Evolutionary conservation across 2,329 filamentous ascomycete genomes (phyloP).

Genomic region (Colletotrichum kahawae): DNA sequence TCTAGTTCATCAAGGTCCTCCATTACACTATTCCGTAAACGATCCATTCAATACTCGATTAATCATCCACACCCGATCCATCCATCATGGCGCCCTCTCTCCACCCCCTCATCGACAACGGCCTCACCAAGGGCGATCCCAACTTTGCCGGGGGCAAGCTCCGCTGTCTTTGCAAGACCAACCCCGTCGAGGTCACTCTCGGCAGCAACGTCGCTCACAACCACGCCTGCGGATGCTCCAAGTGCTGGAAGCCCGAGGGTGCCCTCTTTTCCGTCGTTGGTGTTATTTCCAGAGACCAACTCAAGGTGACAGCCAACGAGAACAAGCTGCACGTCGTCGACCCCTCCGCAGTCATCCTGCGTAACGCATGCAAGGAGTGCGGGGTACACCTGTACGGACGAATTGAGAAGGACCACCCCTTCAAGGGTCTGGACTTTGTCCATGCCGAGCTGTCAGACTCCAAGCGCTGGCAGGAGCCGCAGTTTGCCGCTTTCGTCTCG

Average conservation of each 20-base stretch:
- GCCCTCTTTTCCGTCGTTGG: slow-evolving; percentile 69
- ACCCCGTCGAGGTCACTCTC: slow-evolving; percentile 64
- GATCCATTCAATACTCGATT: background rate
- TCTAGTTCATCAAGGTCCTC: slow-evolving; percentile 4
- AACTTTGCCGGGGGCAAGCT: slow-evolving; percentile 66
- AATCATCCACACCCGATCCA: background rate
- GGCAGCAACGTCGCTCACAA: slow-evolving; percentile 67
- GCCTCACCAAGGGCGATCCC: slow-evolving; percentile 58
- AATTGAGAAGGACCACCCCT: slow-evolving; percentile 68
- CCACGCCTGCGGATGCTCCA: slow-evolving; percentile 74
- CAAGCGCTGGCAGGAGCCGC: slow-evolving; percentile 73
- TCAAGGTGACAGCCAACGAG: slow-evolving; percentile 61
- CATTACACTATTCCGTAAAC: background rate
- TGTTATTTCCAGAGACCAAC: slow-evolving; percentile 60
- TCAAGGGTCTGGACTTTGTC: slow-evolving; percentile 74
- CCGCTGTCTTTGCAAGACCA: slow-evolving; percentile 61
- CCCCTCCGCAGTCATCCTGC: slow-evolving; percentile 60
- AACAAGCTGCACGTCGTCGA: slow-evolving; percentile 64
- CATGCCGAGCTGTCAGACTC: slow-evolving; percentile 65
- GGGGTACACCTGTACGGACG: slow-evolving; percentile 68
- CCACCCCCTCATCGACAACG: slow-evolving; percentile 68
- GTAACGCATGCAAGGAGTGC: slow-evolving; percentile 65
- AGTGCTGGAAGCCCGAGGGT: slow-evolving; percentile 72
- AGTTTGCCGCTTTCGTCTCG: slow-evolving; percentile 72
- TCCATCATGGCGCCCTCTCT: slow-evolving; percentile 47